A percentile compares a stretch with the other conserved stretches of the same genome.
Conservation (phyloP, 75 land plant genomes). For the Azolla pinnata region DNA sequence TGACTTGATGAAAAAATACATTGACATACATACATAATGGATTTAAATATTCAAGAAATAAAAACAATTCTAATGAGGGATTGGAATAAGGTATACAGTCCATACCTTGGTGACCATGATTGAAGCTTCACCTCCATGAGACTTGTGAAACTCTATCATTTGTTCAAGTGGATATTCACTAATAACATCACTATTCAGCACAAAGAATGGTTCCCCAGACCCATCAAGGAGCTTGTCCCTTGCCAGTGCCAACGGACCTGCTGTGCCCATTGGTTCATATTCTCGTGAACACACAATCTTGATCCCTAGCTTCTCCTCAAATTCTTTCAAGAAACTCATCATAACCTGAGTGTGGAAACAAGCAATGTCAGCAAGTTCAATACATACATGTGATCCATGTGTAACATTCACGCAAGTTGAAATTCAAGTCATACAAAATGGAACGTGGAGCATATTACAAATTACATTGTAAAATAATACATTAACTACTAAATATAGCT, state of each 20-base stretch:
- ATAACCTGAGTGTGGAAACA: constrained; percentile 24
- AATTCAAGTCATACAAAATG: background rate
- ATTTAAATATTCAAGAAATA: too few relatives aligned
- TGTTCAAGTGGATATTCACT: constrained; percentile 39
- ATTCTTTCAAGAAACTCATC: constrained; percentile 36
- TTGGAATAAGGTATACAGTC: too few relatives aligned
- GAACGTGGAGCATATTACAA: too few relatives aligned
- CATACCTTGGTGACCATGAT: constrained; percentile 44
- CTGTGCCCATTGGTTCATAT: constrained; percentile 44
- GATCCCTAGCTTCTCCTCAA: constrained; percentile 33
- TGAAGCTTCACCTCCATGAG: constrained; percentile 38
- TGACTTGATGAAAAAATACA: too few relatives aligned
- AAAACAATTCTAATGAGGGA: too few relatives aligned
- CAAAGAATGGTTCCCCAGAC: constrained; percentile 39
- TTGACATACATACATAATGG: too few relatives aligned
- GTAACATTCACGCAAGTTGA: background rate
- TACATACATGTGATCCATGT: background rate
- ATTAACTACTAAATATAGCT: too few relatives aligned
- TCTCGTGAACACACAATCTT: constrained; percentile 44
- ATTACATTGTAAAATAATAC: too few relatives aligned
- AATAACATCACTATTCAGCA: constrained; percentile 42
- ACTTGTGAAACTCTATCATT: constrained; percentile 38
- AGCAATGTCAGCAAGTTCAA: too few relatives aligned
- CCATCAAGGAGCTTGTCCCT: constrained; percentile 33
- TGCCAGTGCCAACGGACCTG: constrained; percentile 40